Evolutionary conservation across 1,139 yeast species (phyloP), one percentile per base, ranked within the genome.

Genomic region (Dujonia santamariae): DNA sequence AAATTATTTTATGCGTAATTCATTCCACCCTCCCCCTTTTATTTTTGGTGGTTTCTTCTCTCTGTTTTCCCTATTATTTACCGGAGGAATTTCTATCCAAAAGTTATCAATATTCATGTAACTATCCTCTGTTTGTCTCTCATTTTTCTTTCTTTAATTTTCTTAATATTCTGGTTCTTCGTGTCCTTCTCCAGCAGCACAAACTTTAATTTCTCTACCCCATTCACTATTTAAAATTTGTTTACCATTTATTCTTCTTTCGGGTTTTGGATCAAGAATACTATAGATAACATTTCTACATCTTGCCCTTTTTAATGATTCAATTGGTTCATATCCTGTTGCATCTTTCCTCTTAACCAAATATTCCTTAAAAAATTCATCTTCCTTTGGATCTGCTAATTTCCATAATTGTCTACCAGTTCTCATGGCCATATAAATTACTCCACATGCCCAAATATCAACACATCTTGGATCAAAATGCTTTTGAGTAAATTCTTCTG

Each of bases 391-490:
- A 42, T 77, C 78, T 3, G 97, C 97, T 39, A 80, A 66, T 48
- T 84, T 81, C 98, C 98, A 92, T 38, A 92, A 62, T 51, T 90
- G 96, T 37, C 96, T 72, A 1, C 97, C 98, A 0, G 96, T 86
- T 52, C 97, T 73, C 97, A 92, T 90, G 7, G 96, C 97, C 97
- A 92, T 88, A 59, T 90, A 92, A 30, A 92, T 86, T 15, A 92
- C 94, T 34, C 97, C 98, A 58, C 95, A 83, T 0, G 97, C 85
- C 98, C 98, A 92, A 31, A 92, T 79, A 58, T 92, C 97, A 8
- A 88, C 94, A 13, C 92, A 78, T 31, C 97, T 66, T 2, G 97
- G 94, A 55, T 92, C 97, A 56, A 86, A 92, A 46, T 82, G 82
- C 28, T 70, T 66, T 31, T 73, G 76, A 2, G 75, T 72, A 54